A percentile compares a stretch with the other conserved stretches of the same genome.
These are phyloP conservation scores for Anthracocystis panici-leucophaei DNA, from an alignment of 1,284 basidiomycete species.

Conservation along the genomic window DNA sequence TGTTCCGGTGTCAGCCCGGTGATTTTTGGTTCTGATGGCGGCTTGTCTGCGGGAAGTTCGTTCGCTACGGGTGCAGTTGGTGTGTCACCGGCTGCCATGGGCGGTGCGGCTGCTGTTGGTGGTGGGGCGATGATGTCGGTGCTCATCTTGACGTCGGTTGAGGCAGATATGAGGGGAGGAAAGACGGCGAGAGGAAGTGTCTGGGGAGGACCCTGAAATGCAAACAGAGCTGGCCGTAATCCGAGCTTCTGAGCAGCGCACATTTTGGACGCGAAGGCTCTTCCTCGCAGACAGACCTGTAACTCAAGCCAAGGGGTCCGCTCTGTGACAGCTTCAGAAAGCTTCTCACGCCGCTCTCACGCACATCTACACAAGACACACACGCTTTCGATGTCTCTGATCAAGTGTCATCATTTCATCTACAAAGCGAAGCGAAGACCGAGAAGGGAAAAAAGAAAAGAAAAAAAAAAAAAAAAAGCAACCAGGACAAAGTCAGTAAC, in stretches of 20 bases:
- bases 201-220: conserved; percentile 11
- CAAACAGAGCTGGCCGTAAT: conserved; percentile 4
- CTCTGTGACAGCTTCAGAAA: too few species aligned
- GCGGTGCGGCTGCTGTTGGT: background rate
- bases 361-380: background rate
- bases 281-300: too few species aligned
- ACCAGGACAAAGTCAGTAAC: conserved; percentile 10
- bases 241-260: conserved; percentile 3
- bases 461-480: too few species aligned
- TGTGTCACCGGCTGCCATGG: too few species aligned
- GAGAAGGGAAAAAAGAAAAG: background rate
- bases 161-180: background rate
- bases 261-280: too few species aligned
- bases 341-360: background rate
- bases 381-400: background rate
- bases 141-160: conserved; percentile 7
- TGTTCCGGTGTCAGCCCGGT: conserved; percentile 39
- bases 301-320: too few species aligned
- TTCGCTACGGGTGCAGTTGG: background rate
- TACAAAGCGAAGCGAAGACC: background rate
- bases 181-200: background rate
- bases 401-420: background rate
- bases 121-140: background rate
- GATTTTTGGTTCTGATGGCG: background rate
- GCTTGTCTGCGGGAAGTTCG: background rate